Evolutionary conservation across 768 basidiomycete species (phyloP), one percentile per base, ranked within the genome.

Genomic region (Dioszegia crocea): DNA sequence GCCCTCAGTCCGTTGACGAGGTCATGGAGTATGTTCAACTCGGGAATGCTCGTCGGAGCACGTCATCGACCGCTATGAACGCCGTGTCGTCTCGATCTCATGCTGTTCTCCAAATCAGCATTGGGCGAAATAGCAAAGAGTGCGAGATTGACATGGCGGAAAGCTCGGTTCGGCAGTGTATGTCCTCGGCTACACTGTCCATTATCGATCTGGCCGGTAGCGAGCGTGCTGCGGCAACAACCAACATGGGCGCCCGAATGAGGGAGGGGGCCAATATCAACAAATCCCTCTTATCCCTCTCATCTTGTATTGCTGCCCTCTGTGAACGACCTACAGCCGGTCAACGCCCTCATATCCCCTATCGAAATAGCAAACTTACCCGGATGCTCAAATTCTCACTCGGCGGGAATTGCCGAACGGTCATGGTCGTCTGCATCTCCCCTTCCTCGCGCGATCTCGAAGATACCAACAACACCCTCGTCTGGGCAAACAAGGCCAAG

Each of bases 261-360:
- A 86, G 93, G 36, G 96, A 99, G 75, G 96, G 96, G 33, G 93
- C 94, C 58, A 97, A 98, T 75, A 99, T 99, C 80, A 99, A 99
- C 80, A 94, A 97, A 76, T 97, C 93, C 29, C 85, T 99, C 21
- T 86, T 99, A 55, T 92, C 96, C 6, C 85, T 99, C 31, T 92
- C 92, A 27, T 97, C 96, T 78, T 98, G 94, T 78, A 98, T 99
- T 79, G 97, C 97, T 67, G 93, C 96, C 5, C 86, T 99, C 49
- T 97, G 94, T 79, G 90, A 93, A 77, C 91, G 90, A 57, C 65
- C 75, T 8, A 62, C 59, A 5, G 31, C 61, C 41, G 88, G 88
- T 27, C 87, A 87, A 26, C 76, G 85, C 59, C 88, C 89, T 33
- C 96, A 98, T 75, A 83, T 99, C 12, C 96, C 96, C 0, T 99